phyloP scores from a whole-genome alignment of 2,329 filamentous ascomycete genomes.

The Rhynchosporium graminicola region DNA sequence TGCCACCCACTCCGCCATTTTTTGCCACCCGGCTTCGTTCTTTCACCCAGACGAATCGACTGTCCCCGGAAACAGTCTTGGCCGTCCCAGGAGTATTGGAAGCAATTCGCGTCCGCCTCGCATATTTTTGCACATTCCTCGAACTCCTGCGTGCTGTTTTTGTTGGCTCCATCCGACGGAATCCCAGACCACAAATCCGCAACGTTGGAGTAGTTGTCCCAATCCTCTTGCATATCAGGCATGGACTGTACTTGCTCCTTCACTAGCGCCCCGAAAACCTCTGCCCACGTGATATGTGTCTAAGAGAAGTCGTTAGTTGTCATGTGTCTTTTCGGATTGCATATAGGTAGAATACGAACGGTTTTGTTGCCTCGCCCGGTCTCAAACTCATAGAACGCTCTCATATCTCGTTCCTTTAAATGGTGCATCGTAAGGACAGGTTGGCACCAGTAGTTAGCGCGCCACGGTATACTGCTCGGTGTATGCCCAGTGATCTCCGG shows the following conservation, averaged over 20 bases:
- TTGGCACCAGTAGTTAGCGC: conserved; percentile 53
- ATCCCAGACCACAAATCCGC: conserved; percentile 12
- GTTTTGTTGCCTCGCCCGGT: conserved; percentile 35
- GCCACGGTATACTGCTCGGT: conserved; percentile 50
- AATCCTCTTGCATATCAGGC: conserved; percentile 37
- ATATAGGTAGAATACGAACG: background rate
- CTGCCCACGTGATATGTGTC: conserved; percentile 42
- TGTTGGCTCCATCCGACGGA: conserved; percentile 1
- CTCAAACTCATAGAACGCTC: conserved; percentile 49
- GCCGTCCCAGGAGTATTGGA: conserved; percentile 4
- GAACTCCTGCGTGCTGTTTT: conserved; percentile 33
- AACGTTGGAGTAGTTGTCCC: conserved; percentile 50
- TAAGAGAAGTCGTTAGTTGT: background rate
- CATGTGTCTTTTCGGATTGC: background rate
- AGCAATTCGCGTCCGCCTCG: conserved; percentile 29
- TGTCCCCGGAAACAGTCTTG: conserved; percentile 4
- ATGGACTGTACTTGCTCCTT: conserved; percentile 42
- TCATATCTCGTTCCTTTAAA: conserved; percentile 45
- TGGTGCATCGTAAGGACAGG: conserved; percentile 58
- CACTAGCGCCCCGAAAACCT: conserved; percentile 52
- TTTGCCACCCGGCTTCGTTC: background rate
- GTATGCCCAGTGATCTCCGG: conserved; percentile 58
- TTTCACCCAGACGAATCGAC: conserved; percentile 11
- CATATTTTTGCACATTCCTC: conserved; percentile 53
- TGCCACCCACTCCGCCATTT: conserved; percentile 10